phyloP scores from a whole-genome alignment of 1,139 yeast genomes.

The Pneumocystis canis region DNA sequence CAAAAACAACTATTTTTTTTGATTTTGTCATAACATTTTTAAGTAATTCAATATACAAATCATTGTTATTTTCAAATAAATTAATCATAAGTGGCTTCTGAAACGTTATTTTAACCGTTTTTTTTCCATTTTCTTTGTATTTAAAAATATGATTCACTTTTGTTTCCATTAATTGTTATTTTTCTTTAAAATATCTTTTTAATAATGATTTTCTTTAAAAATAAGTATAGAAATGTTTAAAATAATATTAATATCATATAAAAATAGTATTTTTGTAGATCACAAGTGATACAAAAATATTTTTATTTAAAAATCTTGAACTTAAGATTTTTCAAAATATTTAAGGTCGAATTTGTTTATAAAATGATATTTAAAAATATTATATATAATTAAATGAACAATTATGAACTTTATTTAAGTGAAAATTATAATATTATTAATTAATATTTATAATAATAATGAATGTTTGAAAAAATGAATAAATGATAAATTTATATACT shows the following conservation, averaged over 20 bases:
- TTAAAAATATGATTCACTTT: not conserved
- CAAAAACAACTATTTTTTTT: not conserved
- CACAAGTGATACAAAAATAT: no score
- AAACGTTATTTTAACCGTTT: not conserved
- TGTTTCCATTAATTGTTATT: not conserved
- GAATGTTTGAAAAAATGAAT: no score
- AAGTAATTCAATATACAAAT: not conserved
- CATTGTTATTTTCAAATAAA: not conserved
- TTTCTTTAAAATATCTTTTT: not conserved
- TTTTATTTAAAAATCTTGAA: no score
- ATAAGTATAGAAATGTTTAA: not conserved
- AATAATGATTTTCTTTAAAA: not conserved
- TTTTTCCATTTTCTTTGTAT: not conserved
- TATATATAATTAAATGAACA: no score
- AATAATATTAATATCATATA: not conserved
- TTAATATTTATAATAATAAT: no score
- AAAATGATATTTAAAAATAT: no score
- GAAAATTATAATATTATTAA: no score
- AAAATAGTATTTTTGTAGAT: not conserved
- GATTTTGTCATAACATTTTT: slow-evolving; percentile 1
- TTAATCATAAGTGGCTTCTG: not conserved
- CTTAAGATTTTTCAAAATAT: no score
- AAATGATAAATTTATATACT: no score
- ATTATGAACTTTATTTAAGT: no score
- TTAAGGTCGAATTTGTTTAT: no score